Conservation (phyloP, 805 yeast genomes). For the Yarrowia sp. region DNA sequence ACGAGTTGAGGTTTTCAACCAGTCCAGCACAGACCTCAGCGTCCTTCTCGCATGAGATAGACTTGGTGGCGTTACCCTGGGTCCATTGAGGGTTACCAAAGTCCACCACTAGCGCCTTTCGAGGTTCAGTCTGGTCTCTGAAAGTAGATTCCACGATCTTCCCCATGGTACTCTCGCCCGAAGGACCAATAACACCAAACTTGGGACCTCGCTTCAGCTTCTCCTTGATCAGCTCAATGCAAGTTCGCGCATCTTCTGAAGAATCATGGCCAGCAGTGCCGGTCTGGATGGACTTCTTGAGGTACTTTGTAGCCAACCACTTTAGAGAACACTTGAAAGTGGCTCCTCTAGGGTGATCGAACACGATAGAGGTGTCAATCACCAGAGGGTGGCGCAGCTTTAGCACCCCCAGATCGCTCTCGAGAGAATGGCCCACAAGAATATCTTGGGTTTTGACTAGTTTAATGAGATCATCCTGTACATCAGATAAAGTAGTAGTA, state of each 20-base stretch:
- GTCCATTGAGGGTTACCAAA: slow-evolving; percentile 38
- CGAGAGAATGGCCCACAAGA: slow-evolving; percentile 85
- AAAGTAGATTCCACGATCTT: slow-evolving; percentile 5
- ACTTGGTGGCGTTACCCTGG: slow-evolving; percentile 37
- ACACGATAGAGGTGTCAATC: slow-evolving; percentile 73
- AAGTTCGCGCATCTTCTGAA: slow-evolving; percentile 76
- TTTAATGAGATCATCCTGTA: slow-evolving; percentile 54
- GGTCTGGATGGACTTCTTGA: slow-evolving; percentile 61
- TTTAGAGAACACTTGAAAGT: slow-evolving; percentile 76
- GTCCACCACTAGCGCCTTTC: slow-evolving; percentile 39
- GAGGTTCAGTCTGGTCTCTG: neutral
- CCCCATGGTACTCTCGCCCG: slow-evolving; percentile 22
- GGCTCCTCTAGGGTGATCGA: slow-evolving; percentile 77
- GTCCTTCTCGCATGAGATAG: slow-evolving; percentile 53
- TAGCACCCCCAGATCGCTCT: slow-evolving; percentile 72
- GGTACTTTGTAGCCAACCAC: slow-evolving; percentile 57
- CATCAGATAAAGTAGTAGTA: slow-evolving; percentile 61
- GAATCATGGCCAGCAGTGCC: slow-evolving; percentile 80
- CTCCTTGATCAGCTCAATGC: slow-evolving; percentile 69
- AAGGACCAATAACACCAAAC: slow-evolving; percentile 51
- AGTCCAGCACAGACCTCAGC: slow-evolving; percentile 52
- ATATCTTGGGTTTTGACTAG: slow-evolving; percentile 57
- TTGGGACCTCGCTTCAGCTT: slow-evolving; percentile 64
- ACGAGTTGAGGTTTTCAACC: slow-evolving; percentile 38
- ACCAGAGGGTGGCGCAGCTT: slow-evolving; percentile 66